These are phyloP conservation scores for Mollisia scopiformis DNA, from an alignment of 2,329 filamentous ascomycete species.

Conservation along the genomic window DNA sequence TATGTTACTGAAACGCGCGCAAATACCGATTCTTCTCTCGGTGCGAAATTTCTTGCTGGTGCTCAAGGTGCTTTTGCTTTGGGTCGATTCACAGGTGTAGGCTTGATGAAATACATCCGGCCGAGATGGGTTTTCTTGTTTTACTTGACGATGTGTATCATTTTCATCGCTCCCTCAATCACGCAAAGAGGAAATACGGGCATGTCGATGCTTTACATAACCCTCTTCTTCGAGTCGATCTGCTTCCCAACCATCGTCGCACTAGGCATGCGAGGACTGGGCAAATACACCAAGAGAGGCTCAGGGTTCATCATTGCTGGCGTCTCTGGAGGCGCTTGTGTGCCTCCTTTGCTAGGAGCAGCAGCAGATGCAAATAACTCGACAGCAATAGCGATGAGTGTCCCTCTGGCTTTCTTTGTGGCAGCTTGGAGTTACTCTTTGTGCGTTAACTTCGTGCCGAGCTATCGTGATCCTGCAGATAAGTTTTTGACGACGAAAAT, in stretches of 20 bases:
- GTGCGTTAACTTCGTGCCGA: conserved; percentile 40
- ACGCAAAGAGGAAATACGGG: conserved; percentile 51
- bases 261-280: conserved; percentile 53
- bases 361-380: conserved; percentile 37
- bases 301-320: conserved; percentile 51
- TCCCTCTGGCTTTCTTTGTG: conserved; percentile 51
- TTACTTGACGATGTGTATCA: conserved; percentile 48
- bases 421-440: conserved; percentile 48
- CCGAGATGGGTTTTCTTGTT: conserved; percentile 53
- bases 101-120: conserved; percentile 53
- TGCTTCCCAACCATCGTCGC: conserved; percentile 58
- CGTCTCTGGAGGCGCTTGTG: conserved; percentile 50
- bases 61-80: conserved; percentile 58
- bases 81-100: conserved; percentile 53
- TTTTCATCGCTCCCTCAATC: conserved; percentile 54
- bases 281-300: conserved; percentile 53
- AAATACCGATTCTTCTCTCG: conserved; percentile 38
- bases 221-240: conserved; percentile 55
- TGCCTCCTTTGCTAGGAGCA: conserved; percentile 50
- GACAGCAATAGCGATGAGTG: conserved; percentile 40
- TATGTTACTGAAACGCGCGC: conserved; percentile 46
- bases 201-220: conserved; percentile 52
- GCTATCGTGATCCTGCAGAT: conserved; percentile 28
- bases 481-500: conserved; percentile 20
- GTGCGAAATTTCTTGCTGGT: conserved; percentile 53